Conservation (phyloP, 768 basidiomycete species). For the Strobilomyces confusus region DNA sequence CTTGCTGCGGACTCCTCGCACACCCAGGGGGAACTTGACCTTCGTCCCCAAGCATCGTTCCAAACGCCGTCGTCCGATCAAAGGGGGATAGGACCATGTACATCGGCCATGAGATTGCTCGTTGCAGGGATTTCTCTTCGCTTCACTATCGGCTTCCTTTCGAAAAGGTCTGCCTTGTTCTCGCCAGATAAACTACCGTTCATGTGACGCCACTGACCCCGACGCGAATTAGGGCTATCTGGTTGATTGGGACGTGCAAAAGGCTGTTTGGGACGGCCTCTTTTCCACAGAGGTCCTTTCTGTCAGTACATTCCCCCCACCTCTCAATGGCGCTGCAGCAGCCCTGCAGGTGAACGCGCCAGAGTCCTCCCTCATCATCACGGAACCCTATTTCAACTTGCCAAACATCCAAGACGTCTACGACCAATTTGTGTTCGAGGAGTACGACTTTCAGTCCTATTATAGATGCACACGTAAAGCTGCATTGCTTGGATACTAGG, state of each 20-base stretch:
- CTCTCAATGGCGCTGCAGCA: constrained; percentile 7
- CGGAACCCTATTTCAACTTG: constrained; percentile 93
- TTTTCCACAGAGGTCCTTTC: constrained; percentile 71
- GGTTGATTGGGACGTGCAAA: constrained; percentile 94
- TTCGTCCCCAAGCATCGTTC: constrained; percentile 48
- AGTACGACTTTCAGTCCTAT: constrained; percentile 89
- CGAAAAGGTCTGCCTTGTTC: constrained; percentile 59
- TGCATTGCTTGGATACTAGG: constrained; percentile 16
- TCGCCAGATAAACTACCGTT: background rate
- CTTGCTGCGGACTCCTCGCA: constrained; percentile 28
- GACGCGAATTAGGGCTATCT: constrained; percentile 68
- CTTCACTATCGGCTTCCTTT: constrained; percentile 82
- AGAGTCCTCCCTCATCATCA: constrained; percentile 74
- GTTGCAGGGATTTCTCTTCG: constrained; percentile 75
- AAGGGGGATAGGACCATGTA: constrained; percentile 81
- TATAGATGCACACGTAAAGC: constrained; percentile 76
- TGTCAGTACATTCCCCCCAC: constrained; percentile 36
- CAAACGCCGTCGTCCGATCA: constrained; percentile 82
- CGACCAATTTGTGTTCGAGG: constrained; percentile 95
- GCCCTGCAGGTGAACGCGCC: constrained; percentile 62
- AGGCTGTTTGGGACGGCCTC: constrained; percentile 89
- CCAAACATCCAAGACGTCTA: constrained; percentile 90
- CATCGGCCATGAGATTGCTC: constrained; percentile 79
- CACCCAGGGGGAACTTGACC: background rate
- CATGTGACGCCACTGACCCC: constrained; percentile 10